Base-by-base conservation (phyloP, 352 stramenopile genomes). In the Phytophthora sojae region DNA sequence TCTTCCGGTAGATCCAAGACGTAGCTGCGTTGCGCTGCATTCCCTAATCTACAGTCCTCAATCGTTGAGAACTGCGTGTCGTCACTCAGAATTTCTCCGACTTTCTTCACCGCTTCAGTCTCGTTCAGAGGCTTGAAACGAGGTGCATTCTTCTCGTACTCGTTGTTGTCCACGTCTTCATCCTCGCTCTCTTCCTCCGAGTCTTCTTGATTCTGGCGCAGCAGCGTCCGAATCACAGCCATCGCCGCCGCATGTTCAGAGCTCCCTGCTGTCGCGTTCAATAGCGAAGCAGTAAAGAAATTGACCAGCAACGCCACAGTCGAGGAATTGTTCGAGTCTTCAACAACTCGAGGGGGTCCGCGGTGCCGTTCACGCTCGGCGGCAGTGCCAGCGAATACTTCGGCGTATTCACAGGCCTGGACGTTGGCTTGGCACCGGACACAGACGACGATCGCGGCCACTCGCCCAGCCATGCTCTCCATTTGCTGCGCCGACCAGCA, bases 371-470 rank as follows among this genome's bases (percentile, higher is more conserved):
- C 68, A 5, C 68, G 68, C 14, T 79, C 30, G 3, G 61, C 53
- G 5, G 73, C 52, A 14, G 70, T 71, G 25, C 61, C 57, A 37
- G 71, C 66, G 19, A 71, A 71, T 23, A 78, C 61, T n/a, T 67
- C 56, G 0, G 73, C 51, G 45, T 85, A 92, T 45, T 90, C 81
- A 59, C 81, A 82, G 2, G 58, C 62, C 56, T 90, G 70, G 4
- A 92, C 80, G 14, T 75, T 81, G 1, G 76, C 69, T 14, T 82
- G 54, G 53, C 84, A 92, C 5, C 71, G 66, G 5, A 50, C 59
- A 42, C 84, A 92, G 6, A 88, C 71, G 14, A 83, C 75, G 53
- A 88, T 77, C 0, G 59, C 65, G 54, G 75, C 69, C 6, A 81
- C 45, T 17, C 72, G 58, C 9, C 73, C 73, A 25, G 57, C 37